Conservation (phyloP, 805 yeast genomes). For the Ogataea chonburiensis region DNA sequence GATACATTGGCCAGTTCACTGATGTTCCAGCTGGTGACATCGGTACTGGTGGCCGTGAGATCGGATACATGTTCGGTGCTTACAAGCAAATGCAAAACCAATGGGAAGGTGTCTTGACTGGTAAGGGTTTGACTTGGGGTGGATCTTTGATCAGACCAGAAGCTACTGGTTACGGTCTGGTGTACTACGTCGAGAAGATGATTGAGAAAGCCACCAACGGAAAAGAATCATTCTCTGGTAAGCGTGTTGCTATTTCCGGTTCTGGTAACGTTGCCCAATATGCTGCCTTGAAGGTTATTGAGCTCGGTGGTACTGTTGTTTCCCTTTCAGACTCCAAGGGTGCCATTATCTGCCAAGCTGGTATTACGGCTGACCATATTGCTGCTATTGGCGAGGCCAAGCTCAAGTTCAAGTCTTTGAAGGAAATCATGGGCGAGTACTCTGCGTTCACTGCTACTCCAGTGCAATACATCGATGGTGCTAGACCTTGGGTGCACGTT, state of each 20-base stretch:
- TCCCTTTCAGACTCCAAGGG: constrained; percentile 96
- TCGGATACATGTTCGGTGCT: constrained; percentile 95
- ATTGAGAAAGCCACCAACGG: constrained; percentile 89
- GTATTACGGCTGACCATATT: constrained; percentile 83
- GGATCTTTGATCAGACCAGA: constrained; percentile 98
- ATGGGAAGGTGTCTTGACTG: constrained; percentile 97
- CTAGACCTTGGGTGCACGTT: constrained; percentile 93
- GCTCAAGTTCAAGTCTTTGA: constrained; percentile 72
- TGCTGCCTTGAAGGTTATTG: constrained; percentile 96
- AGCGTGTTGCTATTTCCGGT: constrained; percentile 95
- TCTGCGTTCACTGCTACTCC: constrained; percentile 55
- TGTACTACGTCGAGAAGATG: constrained; percentile 97
- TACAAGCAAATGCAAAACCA: constrained; percentile 87
- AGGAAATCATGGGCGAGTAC: constrained; percentile 58
- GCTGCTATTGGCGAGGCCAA: constrained; percentile 74
- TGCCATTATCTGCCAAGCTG: constrained; percentile 70
- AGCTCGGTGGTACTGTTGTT: constrained; percentile 93
- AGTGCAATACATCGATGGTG: constrained; percentile 85
- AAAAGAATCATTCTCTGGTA: constrained; percentile 86
- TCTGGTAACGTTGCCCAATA: constrained; percentile 99
- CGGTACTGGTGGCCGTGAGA: constrained; percentile 96
- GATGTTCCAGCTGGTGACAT: constrained; percentile 99
- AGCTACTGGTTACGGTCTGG: constrained; percentile 98
- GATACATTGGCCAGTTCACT: constrained; percentile 95
- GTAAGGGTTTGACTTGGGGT: constrained; percentile 98